Evolutionary conservation across 345 rosid genomes (phyloP).

Genomic region (Bruguiera parviflora): DNA sequence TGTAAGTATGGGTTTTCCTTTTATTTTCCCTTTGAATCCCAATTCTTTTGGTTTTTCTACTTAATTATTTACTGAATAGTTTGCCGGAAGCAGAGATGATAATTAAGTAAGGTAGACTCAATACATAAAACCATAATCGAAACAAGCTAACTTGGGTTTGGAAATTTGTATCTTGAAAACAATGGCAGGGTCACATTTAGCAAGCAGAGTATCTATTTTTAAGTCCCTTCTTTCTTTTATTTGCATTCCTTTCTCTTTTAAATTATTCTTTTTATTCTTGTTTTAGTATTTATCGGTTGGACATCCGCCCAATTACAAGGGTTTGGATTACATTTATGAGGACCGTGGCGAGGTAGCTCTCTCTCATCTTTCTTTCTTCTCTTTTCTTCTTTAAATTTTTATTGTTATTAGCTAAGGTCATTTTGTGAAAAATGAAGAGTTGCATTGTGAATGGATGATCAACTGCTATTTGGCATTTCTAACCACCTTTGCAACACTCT

Average conservation of each 20-base stretch:
- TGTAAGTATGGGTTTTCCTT: slow-evolving; percentile 32
- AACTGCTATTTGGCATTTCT: neutral
- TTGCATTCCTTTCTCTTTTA: too few species aligned
- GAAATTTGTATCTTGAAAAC: too few species aligned
- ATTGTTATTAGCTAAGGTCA: neutral
- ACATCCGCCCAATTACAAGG: slow-evolving; percentile 91
- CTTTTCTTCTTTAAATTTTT: neutral
- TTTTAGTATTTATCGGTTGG: slow-evolving; percentile 89
- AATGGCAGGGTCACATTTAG: too few species aligned
- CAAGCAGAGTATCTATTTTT: too few species aligned
- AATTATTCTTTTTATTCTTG: neutral
- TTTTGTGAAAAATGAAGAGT: too few species aligned
- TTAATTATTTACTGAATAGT: neutral
- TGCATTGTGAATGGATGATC: too few species aligned
- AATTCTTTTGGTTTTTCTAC: neutral
- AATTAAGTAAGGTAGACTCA: too few species aligned
- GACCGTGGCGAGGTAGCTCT: slow-evolving; percentile 85
- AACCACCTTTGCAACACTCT: neutral
- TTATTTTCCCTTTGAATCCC: neutral
- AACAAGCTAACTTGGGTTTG: too few species aligned
- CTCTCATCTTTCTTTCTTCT: neutral
- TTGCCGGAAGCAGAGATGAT: neutral
- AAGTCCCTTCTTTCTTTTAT: too few species aligned
- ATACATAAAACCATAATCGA: too few species aligned
- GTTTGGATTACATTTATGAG: slow-evolving; percentile 87